Evolutionary conservation across 2,329 filamentous ascomycete species (phyloP).

Genomic region (Pseudogymnoascus sp.): DNA sequence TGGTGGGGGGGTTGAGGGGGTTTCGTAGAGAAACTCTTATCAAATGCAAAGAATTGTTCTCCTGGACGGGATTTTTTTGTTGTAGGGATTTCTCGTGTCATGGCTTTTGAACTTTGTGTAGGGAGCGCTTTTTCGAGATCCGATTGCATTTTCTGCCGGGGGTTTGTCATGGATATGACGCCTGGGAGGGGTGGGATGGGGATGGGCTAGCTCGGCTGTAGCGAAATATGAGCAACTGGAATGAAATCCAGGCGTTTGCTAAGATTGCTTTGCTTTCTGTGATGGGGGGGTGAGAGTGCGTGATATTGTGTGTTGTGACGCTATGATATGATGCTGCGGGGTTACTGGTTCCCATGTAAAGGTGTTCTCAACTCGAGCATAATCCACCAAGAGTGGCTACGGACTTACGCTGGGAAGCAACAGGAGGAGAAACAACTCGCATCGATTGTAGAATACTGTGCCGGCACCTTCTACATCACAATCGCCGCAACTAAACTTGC

Average conservation of each 20-base stretch:
- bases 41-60: slow-evolving; percentile 9
- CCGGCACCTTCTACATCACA: too few relatives aligned
- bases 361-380: too few relatives aligned
- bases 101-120: slow-evolving; percentile 5
- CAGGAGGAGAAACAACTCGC: too few relatives aligned
- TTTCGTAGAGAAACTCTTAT: neutral
- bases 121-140: neutral
- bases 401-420: too few relatives aligned
- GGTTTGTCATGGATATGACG: slow-evolving; percentile 10
- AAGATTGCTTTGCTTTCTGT: neutral
- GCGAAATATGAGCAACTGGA: slow-evolving; percentile 12
- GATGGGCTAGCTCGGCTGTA: slow-evolving; percentile 12
- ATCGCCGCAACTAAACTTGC: too few relatives aligned
- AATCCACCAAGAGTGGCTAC: too few relatives aligned
- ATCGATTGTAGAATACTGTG: too few relatives aligned
- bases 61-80: neutral
- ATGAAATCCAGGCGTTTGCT: slow-evolving; percentile 2
- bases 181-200: slow-evolving; percentile 11
- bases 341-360: neutral
- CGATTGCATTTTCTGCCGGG: slow-evolving; percentile 7
- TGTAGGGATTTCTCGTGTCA: neutral
- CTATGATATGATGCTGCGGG: neutral
- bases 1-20: neutral
- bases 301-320: neutral
- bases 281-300: neutral